phyloP scores from a whole-genome alignment of 345 rosid genomes.

The Eucalyptus lansdowneana region DNA sequence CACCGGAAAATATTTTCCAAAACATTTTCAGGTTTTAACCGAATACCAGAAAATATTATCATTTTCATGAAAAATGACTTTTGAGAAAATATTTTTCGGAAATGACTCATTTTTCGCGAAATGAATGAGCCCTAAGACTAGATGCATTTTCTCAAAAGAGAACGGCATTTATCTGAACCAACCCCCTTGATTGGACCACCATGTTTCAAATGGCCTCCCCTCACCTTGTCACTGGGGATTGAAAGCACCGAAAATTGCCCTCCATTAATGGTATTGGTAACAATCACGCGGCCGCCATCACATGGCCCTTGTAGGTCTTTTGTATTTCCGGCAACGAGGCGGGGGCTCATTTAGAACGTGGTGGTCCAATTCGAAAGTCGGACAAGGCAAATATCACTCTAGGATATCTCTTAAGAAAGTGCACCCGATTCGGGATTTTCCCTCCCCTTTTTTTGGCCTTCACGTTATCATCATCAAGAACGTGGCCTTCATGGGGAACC shows the following conservation, averaged over 20 bases:
- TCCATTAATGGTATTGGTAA: background rate
- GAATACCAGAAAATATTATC: rapidly evolving
- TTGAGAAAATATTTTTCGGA: too few relatives aligned
- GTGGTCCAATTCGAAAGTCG: background rate
- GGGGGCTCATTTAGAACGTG: background rate
- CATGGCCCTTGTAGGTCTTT: background rate
- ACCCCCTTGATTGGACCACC: background rate
- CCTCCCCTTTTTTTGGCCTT: background rate
- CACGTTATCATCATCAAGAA: background rate
- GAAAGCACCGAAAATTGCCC: background rate
- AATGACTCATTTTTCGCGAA: too few relatives aligned
- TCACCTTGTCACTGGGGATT: background rate
- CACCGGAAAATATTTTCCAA: too few relatives aligned
- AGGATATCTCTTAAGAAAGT: background rate
- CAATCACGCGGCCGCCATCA: background rate
- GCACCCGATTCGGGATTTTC: background rate
- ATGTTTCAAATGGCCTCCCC: background rate
- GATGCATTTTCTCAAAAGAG: background rate
- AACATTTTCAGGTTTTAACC: too few relatives aligned
- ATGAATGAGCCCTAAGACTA: too few relatives aligned
- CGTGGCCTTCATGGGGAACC: background rate
- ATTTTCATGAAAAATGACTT: too few relatives aligned
- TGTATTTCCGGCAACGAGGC: background rate
- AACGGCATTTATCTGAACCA: background rate
- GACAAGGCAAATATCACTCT: background rate